Percentiles rank a stretch among this genome's conserved stretches.
Evolutionary conservation across 2,329 filamentous ascomycete genomes (phyloP).

Genomic region (Alternaria hordeiaustralica): DNA sequence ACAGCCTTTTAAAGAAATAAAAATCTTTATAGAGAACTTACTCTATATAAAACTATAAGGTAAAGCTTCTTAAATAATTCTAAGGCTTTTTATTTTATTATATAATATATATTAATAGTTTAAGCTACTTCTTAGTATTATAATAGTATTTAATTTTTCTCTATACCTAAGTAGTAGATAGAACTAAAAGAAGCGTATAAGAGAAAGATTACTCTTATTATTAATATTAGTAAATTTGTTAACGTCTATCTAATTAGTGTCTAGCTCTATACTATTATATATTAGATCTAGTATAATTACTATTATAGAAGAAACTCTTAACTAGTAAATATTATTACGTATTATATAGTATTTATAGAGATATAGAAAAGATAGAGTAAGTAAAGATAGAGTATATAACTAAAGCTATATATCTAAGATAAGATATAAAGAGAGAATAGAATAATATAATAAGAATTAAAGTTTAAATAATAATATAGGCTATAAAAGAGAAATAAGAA

Average conservation of each 20-base stretch:
- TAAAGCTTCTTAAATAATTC: not conserved
- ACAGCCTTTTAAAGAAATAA: not conserved
- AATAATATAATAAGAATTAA: conserved; percentile 8
- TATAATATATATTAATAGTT: not conserved
- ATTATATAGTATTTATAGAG: conserved; percentile 4
- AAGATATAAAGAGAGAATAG: conserved; percentile 7
- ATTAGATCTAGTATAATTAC: conserved; percentile 14
- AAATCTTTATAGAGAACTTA: not conserved
- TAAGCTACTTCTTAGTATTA: not conserved
- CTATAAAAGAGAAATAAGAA: conserved; percentile 8
- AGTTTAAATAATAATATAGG: conserved; percentile 6
- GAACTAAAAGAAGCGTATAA: no score
- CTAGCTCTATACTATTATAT: conserved; percentile 12
- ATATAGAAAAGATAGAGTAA: not conserved
- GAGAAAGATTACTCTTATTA: not conserved
- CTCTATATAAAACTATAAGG: not conserved
- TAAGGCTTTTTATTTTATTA: not conserved
- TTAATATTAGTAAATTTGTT: conserved; percentile 6
- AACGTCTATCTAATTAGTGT: conserved; percentile 17
- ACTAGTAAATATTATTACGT: conserved; percentile 14
- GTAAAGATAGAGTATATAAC: conserved; percentile 6
- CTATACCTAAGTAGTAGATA: not conserved
- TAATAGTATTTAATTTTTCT: not conserved
- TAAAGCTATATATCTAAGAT: conserved; percentile 5
- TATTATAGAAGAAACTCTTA: conserved; percentile 14